Conservation (phyloP, 2,329 filamentous ascomycete genomes). For the Talaromyces pinophilus region DNA sequence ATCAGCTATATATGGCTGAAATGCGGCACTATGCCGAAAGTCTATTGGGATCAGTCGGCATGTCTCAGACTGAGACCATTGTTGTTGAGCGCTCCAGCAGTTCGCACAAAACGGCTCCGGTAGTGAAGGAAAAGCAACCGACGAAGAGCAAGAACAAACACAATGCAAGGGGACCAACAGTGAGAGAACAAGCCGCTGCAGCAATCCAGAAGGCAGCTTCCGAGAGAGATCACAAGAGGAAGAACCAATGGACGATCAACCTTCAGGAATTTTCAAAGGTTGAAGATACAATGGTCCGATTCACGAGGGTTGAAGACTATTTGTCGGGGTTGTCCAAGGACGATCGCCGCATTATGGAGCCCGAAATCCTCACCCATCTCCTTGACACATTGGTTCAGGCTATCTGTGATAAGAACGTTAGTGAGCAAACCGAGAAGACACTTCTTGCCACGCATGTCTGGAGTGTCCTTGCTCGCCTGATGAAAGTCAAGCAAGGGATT, state of each 20-base stretch:
- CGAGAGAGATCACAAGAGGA: background rate
- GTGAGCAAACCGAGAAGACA: background rate
- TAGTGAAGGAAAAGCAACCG: background rate
- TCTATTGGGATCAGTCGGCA: constrained; percentile 5
- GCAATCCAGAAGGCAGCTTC: background rate
- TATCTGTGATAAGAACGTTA: background rate
- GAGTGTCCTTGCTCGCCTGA: constrained; percentile 5
- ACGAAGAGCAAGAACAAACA: background rate
- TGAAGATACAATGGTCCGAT: background rate
- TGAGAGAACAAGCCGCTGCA: constrained; percentile 9
- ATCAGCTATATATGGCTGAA: constrained; percentile 12
- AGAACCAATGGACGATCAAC: background rate
- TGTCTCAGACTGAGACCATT: constrained; percentile 8
- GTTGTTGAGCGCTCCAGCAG: background rate
- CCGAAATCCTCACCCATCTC: constrained; percentile 1
- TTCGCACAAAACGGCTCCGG: background rate
- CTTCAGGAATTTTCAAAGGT: constrained; percentile 1
- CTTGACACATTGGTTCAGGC: background rate
- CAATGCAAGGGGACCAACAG: background rate
- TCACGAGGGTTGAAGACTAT: background rate
- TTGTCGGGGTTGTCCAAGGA: constrained; percentile 5
- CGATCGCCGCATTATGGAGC: constrained; percentile 2
- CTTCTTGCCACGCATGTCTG: constrained; percentile 1
- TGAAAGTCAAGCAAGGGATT: constrained; percentile 4
- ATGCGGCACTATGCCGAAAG: constrained; percentile 12